phyloP scores from a whole-genome alignment of 805 yeast species.

The Saccharomycopsis vini region DNA sequence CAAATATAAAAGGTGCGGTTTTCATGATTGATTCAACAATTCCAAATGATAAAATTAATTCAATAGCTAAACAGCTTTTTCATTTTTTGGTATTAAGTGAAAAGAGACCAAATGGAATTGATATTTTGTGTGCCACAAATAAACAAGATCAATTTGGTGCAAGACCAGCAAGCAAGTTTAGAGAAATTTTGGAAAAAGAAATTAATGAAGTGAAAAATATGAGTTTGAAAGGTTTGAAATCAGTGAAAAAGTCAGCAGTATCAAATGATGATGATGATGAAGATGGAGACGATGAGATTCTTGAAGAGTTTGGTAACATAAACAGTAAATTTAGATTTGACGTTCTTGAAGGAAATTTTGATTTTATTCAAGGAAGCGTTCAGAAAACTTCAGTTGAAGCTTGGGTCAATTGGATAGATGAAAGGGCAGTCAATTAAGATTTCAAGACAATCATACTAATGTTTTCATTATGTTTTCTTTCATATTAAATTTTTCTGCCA shows the following conservation, averaged over 20 bases:
- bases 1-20: conserved; percentile 54
- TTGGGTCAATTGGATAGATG: conserved; percentile 79
- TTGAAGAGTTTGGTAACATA: conserved; percentile 33
- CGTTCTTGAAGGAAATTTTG: conserved; percentile 63
- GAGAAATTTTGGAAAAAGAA: conserved; percentile 44
- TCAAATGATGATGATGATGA: conserved; percentile 26
- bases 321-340: conserved; percentile 51
- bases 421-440: conserved; percentile 54
- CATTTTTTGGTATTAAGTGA: conserved; percentile 57
- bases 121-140: conserved; percentile 71
- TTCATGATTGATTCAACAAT: conserved; percentile 72
- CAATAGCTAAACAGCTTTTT: conserved; percentile 50
- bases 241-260: conserved; percentile 24
- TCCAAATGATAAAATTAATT: conserved; percentile 38
- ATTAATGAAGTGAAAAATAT: conserved; percentile 35
- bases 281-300: conserved; percentile 34
- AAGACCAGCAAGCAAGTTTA: conserved; percentile 57
- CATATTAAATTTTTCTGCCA: no score
- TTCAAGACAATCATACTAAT: no score
- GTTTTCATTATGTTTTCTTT: no score
- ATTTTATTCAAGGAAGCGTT: conserved; percentile 66
- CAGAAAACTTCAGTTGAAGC: conserved; percentile 41
- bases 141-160: conserved; percentile 81
- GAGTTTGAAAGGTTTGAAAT: conserved; percentile 22
- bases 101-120: conserved; percentile 51